These are phyloP conservation scores for Kuraishia ogatae DNA, from an alignment of 805 yeast genomes.

Conservation along the genomic window DNA sequence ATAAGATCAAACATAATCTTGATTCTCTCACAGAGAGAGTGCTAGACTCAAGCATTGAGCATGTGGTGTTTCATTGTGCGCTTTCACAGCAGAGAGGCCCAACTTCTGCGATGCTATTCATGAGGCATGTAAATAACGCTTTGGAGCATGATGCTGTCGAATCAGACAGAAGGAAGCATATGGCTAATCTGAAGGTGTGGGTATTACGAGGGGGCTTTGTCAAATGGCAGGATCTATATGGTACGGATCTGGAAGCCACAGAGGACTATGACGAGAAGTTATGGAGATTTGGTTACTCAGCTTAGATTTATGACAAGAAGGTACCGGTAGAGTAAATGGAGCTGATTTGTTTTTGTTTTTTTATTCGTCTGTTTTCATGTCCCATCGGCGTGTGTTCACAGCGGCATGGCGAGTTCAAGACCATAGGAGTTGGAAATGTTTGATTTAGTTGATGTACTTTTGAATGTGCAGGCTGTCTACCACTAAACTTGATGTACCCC, in stretches of 20 bases:
- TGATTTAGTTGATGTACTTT: background rate
- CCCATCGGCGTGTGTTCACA: background rate
- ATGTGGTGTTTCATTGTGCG: slow-evolving; percentile 85
- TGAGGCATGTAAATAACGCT: slow-evolving; percentile 28
- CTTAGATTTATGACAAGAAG: background rate
- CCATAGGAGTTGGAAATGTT: background rate
- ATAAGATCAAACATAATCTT: slow-evolving; percentile 28
- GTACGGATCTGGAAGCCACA: slow-evolving; percentile 56
- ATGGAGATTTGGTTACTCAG: slow-evolving; percentile 13
- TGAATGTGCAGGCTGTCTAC: no score
- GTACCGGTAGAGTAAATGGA: background rate
- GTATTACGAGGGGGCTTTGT: slow-evolving; percentile 81
- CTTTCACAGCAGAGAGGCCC: slow-evolving; percentile 92
- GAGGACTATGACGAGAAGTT: slow-evolving; percentile 44
- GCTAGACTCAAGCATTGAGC: slow-evolving; percentile 25
- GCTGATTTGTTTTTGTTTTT: no score
- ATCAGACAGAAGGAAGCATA: slow-evolving; percentile 13
- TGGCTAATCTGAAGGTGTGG: slow-evolving; percentile 43
- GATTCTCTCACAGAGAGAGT: slow-evolving; percentile 29
- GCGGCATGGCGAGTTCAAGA: background rate
- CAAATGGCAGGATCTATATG: slow-evolving; percentile 73
- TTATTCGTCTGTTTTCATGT: background rate
- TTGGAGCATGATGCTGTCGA: background rate
- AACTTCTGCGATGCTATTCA: slow-evolving; percentile 60
- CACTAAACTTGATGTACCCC: background rate